phyloP scores from a whole-genome alignment of 148 eudicot genomes.

The Fallopia convolvulus region DNA sequence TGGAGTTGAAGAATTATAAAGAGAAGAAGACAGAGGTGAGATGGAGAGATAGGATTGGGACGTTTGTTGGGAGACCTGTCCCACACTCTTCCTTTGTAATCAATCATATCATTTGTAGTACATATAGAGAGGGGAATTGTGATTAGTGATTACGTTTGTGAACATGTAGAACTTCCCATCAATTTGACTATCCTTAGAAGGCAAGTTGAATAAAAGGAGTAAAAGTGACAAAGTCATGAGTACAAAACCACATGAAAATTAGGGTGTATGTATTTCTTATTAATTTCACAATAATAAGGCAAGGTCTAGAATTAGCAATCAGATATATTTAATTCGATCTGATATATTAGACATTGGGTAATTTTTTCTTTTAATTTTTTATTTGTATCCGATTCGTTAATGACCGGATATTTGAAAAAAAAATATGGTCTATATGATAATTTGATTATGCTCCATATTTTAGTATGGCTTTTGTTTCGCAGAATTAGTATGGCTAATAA shows the following conservation, averaged over 20 bases:
- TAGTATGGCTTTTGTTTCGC: no score
- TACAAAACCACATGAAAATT: background rate
- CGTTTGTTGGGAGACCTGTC: background rate
- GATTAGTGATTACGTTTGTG: background rate
- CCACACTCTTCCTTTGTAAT: constrained; percentile 2
- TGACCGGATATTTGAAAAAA: no score
- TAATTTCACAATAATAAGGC: no score
- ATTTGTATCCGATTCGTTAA: no score
- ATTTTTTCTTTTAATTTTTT: no score
- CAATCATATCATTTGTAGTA: background rate
- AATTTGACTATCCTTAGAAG: constrained; percentile 1
- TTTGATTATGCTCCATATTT: no score
- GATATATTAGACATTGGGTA: no score
- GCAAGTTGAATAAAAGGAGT: background rate
- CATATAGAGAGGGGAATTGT: background rate
- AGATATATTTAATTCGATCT: no score
- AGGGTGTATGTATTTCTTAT: background rate
- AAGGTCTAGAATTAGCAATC: no score
- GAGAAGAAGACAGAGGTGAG: background rate
- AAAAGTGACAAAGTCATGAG: background rate
- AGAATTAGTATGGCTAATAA: no score
- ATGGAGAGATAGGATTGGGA: background rate
- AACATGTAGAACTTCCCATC: background rate
- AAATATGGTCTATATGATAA: no score
- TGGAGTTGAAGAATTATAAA: background rate